Base-by-base conservation (phyloP, 495 filamentous ascomycete species). In the Pyrenopolyporus hunteri region DNA sequence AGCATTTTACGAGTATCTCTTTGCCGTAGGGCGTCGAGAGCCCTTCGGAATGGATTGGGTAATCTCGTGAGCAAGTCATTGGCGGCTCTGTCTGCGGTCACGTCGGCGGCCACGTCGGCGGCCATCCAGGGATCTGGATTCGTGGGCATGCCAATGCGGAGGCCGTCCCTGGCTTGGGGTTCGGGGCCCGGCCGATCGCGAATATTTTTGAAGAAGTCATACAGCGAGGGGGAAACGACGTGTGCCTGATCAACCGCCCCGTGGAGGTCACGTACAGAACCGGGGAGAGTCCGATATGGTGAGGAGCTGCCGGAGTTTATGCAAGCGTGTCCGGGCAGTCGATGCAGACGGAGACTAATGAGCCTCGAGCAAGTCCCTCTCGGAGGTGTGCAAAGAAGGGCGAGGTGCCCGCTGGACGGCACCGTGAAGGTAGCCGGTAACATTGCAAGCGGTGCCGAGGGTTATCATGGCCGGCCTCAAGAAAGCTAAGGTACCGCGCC, bases 1-100 rank as follows among this genome's bases (percentile, higher is more conserved):
- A 71, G 40, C 19, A 66, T 20, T n/a, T 25, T 49, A 9, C 59
- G 58, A 14, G 54, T 60, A n/a, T 71, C 68, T 13, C 63, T 37
- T 17, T 13, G 37, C 31, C 29, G 62, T 25, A 71, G 10, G 10
- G 68, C 62, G 43, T 40, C 17, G 20, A 71, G 47, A 42, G 51
- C 50, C 29, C n/a, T 60, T 20, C 22, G 43, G 11, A 71, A 58
- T 13, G 58, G 51, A 11, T 33, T 14, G 13, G 44, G 35, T 11
- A 52, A 17, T 3, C 20, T 26, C 40, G 33, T 9, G 28, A 22
- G 14, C 5, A 25, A 26, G 6, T 25, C 61, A 37, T 32, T 5
- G 40, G 8, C 17, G 13, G n/a, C n/a, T n/a, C n/a, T n/a, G n/a
- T n/a, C n/a, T n/a, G n/a, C n/a, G n/a, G n/a, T n/a, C n/a, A n/a